phyloP scores from a whole-genome alignment of 805 yeast genomes.

The Suhomyces pyralidae region DNA sequence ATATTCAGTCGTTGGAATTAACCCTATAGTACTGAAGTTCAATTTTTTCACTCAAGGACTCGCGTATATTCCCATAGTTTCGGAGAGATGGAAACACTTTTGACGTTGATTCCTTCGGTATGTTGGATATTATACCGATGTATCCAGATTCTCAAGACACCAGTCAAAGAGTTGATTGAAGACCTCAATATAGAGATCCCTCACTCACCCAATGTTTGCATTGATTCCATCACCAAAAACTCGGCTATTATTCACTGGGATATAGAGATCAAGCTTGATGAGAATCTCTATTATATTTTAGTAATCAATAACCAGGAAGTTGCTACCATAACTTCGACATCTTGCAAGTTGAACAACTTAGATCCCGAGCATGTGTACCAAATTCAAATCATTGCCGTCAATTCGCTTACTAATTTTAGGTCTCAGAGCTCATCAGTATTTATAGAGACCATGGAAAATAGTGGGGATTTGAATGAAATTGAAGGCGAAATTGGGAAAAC shows the following conservation, averaged over 20 bases:
- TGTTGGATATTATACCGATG: slow-evolving; percentile 42
- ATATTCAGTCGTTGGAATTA: neutral
- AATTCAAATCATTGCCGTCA: slow-evolving; percentile 36
- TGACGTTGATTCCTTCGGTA: slow-evolving; percentile 30
- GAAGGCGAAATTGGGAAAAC: neutral
- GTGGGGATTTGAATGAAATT: neutral
- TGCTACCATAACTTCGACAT: slow-evolving; percentile 33
- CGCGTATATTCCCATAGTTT: neutral
- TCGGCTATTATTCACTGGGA: slow-evolving; percentile 59
- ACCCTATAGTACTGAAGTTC: neutral
- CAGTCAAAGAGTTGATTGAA: slow-evolving; percentile 46
- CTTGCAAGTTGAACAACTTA: slow-evolving; percentile 34
- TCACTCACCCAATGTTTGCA: slow-evolving; percentile 50
- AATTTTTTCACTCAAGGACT: neutral
- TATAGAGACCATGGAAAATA: slow-evolving; percentile 22
- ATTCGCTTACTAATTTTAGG: slow-evolving; percentile 32
- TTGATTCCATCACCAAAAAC: slow-evolving; percentile 48
- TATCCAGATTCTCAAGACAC: slow-evolving; percentile 36
- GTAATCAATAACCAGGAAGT: slow-evolving; percentile 35
- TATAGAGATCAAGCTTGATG: slow-evolving; percentile 27
- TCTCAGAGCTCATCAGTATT: slow-evolving; percentile 33
- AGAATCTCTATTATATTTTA: slow-evolving; percentile 31
- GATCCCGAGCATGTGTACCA: slow-evolving; percentile 26
- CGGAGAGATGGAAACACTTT: slow-evolving; percentile 22
- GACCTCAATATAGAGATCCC: slow-evolving; percentile 54